A percentile compares a stretch with the other conserved stretches of the same genome.
Conservation (phyloP, 2,329 filamentous ascomycete species). For the Beauveria medogensis region DNA sequence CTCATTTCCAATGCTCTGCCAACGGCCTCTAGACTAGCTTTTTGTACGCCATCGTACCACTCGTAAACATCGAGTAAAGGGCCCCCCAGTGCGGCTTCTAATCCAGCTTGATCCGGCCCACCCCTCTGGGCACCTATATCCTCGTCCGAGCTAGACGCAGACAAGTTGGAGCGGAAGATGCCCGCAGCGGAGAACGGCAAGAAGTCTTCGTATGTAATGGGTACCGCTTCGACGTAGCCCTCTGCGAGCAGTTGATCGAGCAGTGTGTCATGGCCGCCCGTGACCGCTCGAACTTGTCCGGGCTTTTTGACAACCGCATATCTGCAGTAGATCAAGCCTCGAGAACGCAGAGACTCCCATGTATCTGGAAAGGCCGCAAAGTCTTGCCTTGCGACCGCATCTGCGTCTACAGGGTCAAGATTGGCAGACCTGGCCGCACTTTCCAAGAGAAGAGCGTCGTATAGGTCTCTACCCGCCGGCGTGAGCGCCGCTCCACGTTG, state of each 20-base stretch:
- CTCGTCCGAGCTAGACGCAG: background rate
- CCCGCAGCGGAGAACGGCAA: slow-evolving; percentile 44
- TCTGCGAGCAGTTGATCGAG: slow-evolving; percentile 26
- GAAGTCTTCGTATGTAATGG: slow-evolving; percentile 47
- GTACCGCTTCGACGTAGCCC: slow-evolving; percentile 26
- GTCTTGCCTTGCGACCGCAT: slow-evolving; percentile 18
- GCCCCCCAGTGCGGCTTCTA: background rate
- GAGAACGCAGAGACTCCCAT: slow-evolving; percentile 27
- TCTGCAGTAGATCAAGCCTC: slow-evolving; percentile 30
- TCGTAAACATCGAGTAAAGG: background rate
- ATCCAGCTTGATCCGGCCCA: background rate
- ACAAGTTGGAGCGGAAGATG: slow-evolving; percentile 40
- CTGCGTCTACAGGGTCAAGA: slow-evolving; percentile 13
- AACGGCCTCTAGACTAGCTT: background rate
- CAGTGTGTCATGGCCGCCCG: background rate
- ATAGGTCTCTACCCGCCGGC: slow-evolving; percentile 33
- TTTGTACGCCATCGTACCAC: background rate
- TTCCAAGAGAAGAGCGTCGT: slow-evolving; percentile 33
- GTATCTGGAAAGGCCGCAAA: slow-evolving; percentile 35
- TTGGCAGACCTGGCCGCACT: background rate
- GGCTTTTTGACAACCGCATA: slow-evolving; percentile 18
- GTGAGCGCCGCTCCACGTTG: slow-evolving; percentile 44
- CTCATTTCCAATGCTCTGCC: background rate
- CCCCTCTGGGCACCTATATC: background rate
- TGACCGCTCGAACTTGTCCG: background rate